Conservation (phyloP, 1,284 basidiomycete genomes). For the Inonotus obliquus region DNA sequence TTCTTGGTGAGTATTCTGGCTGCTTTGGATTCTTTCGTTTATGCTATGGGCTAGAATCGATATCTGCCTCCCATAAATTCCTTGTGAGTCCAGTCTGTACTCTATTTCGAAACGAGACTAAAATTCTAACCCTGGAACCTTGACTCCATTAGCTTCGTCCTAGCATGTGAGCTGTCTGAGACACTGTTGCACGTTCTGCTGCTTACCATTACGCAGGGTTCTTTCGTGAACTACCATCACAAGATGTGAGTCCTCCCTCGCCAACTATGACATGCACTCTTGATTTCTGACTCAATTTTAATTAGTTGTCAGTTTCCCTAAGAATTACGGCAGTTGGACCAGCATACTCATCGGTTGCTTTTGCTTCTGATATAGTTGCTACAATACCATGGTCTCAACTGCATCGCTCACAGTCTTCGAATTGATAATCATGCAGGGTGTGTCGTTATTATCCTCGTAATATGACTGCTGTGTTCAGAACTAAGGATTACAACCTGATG, state of each 20-base stretch:
- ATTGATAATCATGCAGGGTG: constrained; percentile 16
- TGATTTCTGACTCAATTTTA: background rate
- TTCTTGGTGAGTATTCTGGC: constrained; percentile 7
- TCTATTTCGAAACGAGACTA: background rate
- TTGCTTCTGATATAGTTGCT: constrained; percentile 1
- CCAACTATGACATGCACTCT: background rate
- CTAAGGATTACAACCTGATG: no score
- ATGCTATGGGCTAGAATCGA: constrained; percentile 11
- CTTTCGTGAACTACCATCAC: constrained; percentile 4
- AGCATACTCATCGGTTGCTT: background rate
- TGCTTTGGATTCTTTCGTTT: background rate
- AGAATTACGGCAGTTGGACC: background rate
- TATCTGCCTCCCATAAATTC: constrained; percentile 13
- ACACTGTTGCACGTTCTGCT: no score
- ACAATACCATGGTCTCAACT: constrained; percentile 6
- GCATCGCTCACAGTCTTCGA: constrained; percentile 11
- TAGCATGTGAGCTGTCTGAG: constrained; percentile 1
- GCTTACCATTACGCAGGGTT: constrained; percentile 1
- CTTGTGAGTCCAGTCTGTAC: constrained; percentile 5
- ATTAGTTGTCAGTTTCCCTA: constrained; percentile 10
- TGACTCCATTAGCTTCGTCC: background rate
- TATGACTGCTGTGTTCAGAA: no score
- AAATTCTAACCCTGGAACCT: background rate
- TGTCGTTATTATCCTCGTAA: constrained; percentile 4
- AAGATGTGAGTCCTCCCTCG: background rate